Evolutionary conservation across 371 early-diverging fungal species (phyloP).

Genomic region (Syncephalastrum monosporum): DNA sequence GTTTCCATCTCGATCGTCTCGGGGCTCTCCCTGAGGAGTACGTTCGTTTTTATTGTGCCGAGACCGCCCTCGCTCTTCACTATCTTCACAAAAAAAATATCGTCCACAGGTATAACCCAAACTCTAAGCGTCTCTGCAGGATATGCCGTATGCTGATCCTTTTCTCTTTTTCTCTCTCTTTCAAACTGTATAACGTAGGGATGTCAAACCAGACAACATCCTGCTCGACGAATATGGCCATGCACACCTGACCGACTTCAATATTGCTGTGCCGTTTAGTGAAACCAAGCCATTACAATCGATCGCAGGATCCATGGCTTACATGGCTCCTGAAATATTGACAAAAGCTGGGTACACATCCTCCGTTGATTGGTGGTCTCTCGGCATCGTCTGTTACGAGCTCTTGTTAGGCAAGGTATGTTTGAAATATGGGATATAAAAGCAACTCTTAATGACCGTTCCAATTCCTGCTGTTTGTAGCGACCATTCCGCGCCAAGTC

Average conservation of each 20-base stretch:
- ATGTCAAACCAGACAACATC: constrained; percentile 90
- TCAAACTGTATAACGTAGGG: constrained; percentile 36
- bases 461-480: constrained; percentile 25
- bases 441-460: background rate
- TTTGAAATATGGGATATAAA: background rate
- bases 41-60: constrained; percentile 75
- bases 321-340: constrained; percentile 79
- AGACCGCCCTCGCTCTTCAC: constrained; percentile 63
- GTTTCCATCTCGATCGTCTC: constrained; percentile 68
- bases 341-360: constrained; percentile 63
- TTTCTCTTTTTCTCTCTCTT: background rate
- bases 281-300: constrained; percentile 56
- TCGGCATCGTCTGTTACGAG: constrained; percentile 86
- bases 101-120: constrained; percentile 50
- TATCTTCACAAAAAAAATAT: constrained; percentile 66
- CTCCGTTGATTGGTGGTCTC: constrained; percentile 86
- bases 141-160: background rate
- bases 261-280: constrained; percentile 71
- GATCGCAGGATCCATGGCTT: constrained; percentile 75
- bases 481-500: constrained; percentile 84
- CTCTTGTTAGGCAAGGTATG: constrained; percentile 70
- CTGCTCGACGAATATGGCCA: constrained; percentile 82
- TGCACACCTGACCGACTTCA: constrained; percentile 86
- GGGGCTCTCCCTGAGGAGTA: constrained; percentile 65
- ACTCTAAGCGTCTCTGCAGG: background rate